phyloP scores from a whole-genome alignment of 2,329 filamentous ascomycete genomes.

The Aspergillus ustus region DNA sequence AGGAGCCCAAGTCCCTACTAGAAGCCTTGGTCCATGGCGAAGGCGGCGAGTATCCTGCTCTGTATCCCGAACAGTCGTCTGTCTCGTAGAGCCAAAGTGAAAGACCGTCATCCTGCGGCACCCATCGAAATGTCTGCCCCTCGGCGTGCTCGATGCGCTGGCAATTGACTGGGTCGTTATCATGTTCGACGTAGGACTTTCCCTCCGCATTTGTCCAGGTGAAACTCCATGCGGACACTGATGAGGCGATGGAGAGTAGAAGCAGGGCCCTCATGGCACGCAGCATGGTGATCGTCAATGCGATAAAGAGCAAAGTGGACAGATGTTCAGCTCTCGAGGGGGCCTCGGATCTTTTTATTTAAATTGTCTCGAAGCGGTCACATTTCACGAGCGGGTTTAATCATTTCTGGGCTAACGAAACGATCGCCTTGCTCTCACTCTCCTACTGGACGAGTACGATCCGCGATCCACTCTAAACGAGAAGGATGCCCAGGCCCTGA shows the following conservation, averaged over 20 bases:
- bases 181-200: background rate
- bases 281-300: too few relatives aligned
- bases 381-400: background rate
- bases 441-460: background rate
- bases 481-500: background rate
- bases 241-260: background rate
- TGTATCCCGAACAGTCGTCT: background rate
- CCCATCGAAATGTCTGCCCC: background rate
- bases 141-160: background rate
- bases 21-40: background rate
- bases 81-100: background rate
- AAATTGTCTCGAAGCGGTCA: background rate
- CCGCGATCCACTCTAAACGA: background rate
- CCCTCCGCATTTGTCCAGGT: background rate
- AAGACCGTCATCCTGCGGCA: background rate
- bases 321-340: background rate
- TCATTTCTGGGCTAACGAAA: background rate
- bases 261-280: background rate
- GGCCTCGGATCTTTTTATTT: background rate
- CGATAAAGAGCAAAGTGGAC: background rate
- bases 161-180: background rate
- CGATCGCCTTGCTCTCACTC: background rate
- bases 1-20: background rate
- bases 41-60: background rate
- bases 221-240: background rate